Evolutionary conservation across 495 filamentous ascomycete genomes (phyloP), one percentile per base, ranked within the genome.

Genomic region (Penicillium mononematosum): DNA sequence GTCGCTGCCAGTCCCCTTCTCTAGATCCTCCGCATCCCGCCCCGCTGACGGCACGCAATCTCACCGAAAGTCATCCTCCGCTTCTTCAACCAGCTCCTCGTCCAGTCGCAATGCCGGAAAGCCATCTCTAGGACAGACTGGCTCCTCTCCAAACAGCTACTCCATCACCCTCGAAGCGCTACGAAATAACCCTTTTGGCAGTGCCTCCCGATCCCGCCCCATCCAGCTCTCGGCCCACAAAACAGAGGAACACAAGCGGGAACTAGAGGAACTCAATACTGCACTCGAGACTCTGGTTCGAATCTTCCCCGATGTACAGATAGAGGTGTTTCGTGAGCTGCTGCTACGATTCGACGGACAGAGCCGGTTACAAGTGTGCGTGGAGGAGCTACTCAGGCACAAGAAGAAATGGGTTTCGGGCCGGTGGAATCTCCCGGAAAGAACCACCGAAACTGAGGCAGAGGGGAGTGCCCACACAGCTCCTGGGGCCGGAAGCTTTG

Each of bases 251-350:
- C 69, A 66, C 45, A 55, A 55, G 16, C 64, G 52, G 6, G 74
- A 75, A 45, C 81, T 93, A 22, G 76, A 81, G 41, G 86, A 88
- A 38, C 75, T 96, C 20, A 98, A 98, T 71, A 71, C 78, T 14
- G 81, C 85, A 42, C 83, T 98, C 50, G 80, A 84, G 34, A 79
- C 77, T 1, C 82, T 98, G 11, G 84, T 84, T 4, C 81, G 80
- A 6, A 78, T 96, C 3, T 98, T 98, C 61, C 94, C 94, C 6
- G 86, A 96, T 70, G 78, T 96, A 22, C 86, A 89, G 53, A 77
- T 93, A 56, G 91, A 96, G 52, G 92, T 96, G n/a, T 92, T 98
- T 62, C 85, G 94, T 12, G 92, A 96, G 68, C 84, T 97, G 79
- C 82, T 98, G 34, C 73, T 80, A 25, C 89, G 80, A 56, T 89